A percentile compares a stretch with the other conserved stretches of the same genome.
These are phyloP conservation scores for slime mould (Dictyostelium discoideum) DNA, from an alignment of 78 protist genomes.

Conservation along the genomic window dicty_2.7 NC_007091.3:5050001-5050500, in stretches of 20 bases:
- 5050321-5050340: constrained; percentile 60
- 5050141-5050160: constrained; percentile 60
- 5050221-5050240: constrained; percentile 39
- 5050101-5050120: constrained; percentile 57
- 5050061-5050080: constrained; percentile 2
- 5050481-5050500: not conserved
- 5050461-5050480: not conserved
- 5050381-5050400: not conserved
- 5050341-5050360: constrained; percentile 75
- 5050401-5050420: constrained; percentile 3
- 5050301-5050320: constrained; percentile 65
- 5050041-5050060: not conserved
- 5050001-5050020: not conserved
- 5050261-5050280: constrained; percentile 55
- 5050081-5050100: constrained; percentile 32
- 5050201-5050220: constrained; percentile 39
- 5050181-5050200: constrained; percentile 48
- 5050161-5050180: constrained; percentile 30
- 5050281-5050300: constrained; percentile 65
- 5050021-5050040: not conserved
- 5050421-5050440: not conserved
- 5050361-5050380: constrained; percentile 69
- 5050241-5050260: constrained; percentile 55
- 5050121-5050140: constrained; percentile 42
- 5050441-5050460: not conserved